Percentiles rank a stretch among this genome's conserved stretches.
Conservation (phyloP, 345 rosid genomes). For the Lepidium sativum region DNA sequence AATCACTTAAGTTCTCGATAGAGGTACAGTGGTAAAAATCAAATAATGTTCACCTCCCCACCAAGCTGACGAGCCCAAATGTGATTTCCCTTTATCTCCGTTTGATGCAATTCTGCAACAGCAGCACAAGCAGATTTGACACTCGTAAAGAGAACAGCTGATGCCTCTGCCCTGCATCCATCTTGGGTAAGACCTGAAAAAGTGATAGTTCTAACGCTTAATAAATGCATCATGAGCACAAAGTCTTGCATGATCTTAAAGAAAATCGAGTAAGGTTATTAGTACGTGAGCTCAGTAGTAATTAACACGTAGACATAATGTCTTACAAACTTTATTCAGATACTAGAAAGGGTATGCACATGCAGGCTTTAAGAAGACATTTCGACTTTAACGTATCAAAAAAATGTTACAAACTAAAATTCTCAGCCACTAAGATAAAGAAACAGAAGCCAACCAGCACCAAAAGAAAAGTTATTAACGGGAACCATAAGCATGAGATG, state of each 20-base stretch:
- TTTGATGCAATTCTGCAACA: conserved; percentile 58
- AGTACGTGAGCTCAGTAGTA: not conserved
- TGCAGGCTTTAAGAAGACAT: not conserved
- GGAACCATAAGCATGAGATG: conserved; percentile 1
- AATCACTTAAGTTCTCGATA: not conserved
- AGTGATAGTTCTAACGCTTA: not conserved
- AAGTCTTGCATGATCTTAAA: no score
- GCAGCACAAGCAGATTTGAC: conserved; percentile 69
- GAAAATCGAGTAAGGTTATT: no score
- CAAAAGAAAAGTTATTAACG: not conserved
- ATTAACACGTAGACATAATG: not conserved
- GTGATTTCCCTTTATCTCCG: conserved; percentile 48
- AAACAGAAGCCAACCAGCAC: not conserved
- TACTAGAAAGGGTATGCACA: not conserved
- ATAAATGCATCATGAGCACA: not conserved
- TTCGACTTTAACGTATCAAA: not conserved
- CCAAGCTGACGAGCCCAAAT: conserved; percentile 98
- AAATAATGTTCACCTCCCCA: conserved; percentile 66
- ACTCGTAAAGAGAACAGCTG: conserved; percentile 76
- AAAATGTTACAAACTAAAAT: not conserved
- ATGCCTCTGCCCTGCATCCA: conserved; percentile 82
- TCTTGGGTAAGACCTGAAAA: conserved; percentile 76
- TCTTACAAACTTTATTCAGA: not conserved
- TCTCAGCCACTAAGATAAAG: not conserved
- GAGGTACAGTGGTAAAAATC: not conserved